phyloP scores from a whole-genome alignment of 139 green algal species.

The Pseudopediastrum boryanum region DNA sequence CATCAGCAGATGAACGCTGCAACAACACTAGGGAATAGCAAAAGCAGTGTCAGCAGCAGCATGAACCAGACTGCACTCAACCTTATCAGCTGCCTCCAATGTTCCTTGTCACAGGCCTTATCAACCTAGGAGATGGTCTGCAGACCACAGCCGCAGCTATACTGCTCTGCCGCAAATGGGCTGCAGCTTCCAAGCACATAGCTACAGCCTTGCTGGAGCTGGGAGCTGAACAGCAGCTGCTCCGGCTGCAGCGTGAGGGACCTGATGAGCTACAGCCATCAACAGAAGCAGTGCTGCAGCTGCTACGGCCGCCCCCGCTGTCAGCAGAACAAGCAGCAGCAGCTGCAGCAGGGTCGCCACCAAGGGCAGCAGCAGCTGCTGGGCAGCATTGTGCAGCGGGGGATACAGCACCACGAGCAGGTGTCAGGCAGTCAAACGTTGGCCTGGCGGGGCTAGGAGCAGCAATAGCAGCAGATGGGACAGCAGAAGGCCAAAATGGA shows the following conservation, averaged over 20 bases:
- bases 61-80: too few species aligned
- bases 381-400: background rate
- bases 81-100: too few species aligned
- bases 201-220: slow-evolving; percentile 49
- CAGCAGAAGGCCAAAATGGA: too few species aligned
- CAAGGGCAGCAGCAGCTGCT: background rate
- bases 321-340: background rate
- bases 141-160: slow-evolving; percentile 43
- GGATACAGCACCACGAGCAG: background rate
- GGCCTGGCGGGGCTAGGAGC: background rate
- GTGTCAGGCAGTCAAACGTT: background rate
- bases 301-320: too few species aligned
- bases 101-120: slow-evolving; percentile 29
- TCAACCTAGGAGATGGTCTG: slow-evolving; percentile 44
- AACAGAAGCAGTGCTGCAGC: background rate
- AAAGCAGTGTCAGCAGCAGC: too few species aligned
- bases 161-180: slow-evolving; percentile 43
- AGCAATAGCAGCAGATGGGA: background rate
- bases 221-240: slow-evolving; percentile 38
- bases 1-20: too few species aligned
- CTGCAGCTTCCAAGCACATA: background rate
- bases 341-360: background rate
- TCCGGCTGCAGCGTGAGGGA: background rate
- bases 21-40: too few species aligned
- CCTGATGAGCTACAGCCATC: background rate